phyloP scores from a whole-genome alignment of 495 filamentous ascomycete genomes.

The Penicillium canescens region DNA sequence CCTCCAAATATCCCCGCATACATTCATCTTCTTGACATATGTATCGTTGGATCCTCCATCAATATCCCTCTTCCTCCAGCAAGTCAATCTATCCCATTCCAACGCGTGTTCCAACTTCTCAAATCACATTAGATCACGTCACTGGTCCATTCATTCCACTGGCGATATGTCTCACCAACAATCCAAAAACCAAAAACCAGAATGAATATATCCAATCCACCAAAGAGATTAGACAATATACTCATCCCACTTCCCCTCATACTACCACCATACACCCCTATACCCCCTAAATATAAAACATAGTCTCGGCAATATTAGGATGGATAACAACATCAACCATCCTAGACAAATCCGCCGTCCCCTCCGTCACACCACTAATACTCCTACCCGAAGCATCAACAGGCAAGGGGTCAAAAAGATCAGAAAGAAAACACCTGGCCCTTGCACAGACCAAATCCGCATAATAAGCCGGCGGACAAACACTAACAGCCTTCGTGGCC shows the following conservation, averaged over 20 bases:
- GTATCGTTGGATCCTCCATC: too few species aligned
- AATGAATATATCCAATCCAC: neutral
- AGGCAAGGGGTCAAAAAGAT: slow-evolving; percentile 45
- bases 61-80: too few species aligned
- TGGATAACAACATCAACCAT: slow-evolving; percentile 41
- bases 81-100: too few species aligned
- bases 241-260: too few species aligned
- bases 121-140: too few species aligned
- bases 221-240: neutral
- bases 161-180: too few species aligned
- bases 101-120: too few species aligned
- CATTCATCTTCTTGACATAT: too few species aligned
- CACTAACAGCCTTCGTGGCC: slow-evolving; percentile 76
- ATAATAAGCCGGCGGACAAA: slow-evolving; percentile 82
- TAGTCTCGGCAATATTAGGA: slow-evolving; percentile 55
- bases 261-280: neutral
- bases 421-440: slow-evolving; percentile 63
- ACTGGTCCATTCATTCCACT: neutral
- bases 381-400: slow-evolving; percentile 23
- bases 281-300: slow-evolving; percentile 71
- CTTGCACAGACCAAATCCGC: slow-evolving; percentile 75
- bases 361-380: slow-evolving; percentile 15
- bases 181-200: too few species aligned
- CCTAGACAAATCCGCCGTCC: neutral
- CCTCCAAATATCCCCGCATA: too few species aligned